Conservation (phyloP, 805 yeast species). For the Yamadazyma akitaensis region DNA sequence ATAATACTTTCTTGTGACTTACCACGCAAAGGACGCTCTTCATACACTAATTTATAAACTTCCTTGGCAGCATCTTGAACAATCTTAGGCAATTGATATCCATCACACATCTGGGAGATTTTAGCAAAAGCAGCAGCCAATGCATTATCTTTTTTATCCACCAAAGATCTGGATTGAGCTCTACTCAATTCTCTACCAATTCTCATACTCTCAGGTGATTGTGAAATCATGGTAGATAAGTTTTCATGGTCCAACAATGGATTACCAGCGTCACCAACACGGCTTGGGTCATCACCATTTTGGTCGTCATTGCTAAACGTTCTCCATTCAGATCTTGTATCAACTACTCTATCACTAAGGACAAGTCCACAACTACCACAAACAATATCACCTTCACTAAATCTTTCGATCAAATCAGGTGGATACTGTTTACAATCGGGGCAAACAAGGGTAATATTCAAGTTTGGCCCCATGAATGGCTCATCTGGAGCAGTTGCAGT, state of each 20-base stretch:
- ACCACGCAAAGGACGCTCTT: conserved; percentile 81
- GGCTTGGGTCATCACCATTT: conserved; percentile 96
- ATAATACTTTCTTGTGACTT: conserved; percentile 90
- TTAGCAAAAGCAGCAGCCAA: conserved; percentile 85
- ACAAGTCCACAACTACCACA: conserved; percentile 97
- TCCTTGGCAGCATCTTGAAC: conserved; percentile 98
- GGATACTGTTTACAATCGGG: conserved; percentile 97
- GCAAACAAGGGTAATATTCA: conserved; percentile 85
- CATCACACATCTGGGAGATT: conserved; percentile 95
- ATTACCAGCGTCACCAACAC: conserved; percentile 97
- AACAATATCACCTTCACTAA: conserved; percentile 97
- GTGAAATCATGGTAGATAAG: conserved; percentile 87
- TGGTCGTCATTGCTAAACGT: conserved; percentile 97
- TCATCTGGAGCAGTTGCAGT: conserved; percentile 13
- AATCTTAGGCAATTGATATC: conserved; percentile 88
- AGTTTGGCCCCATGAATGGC: conserved; percentile 63
- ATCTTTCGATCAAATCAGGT: conserved; percentile 91
- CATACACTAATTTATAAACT: conserved; percentile 87
- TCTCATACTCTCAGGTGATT: conserved; percentile 79
- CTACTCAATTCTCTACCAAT: conserved; percentile 87
- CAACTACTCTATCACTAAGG: conserved; percentile 86
- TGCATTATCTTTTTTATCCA: conserved; percentile 85
- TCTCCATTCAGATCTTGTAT: conserved; percentile 97
- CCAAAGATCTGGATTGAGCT: conserved; percentile 81
- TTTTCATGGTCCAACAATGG: conserved; percentile 90